Percentiles rank a stretch among this genome's conserved stretches.
phyloP scores from a whole-genome alignment of 768 basidiomycete genomes.

The Boletus rubroflammeus region DNA sequence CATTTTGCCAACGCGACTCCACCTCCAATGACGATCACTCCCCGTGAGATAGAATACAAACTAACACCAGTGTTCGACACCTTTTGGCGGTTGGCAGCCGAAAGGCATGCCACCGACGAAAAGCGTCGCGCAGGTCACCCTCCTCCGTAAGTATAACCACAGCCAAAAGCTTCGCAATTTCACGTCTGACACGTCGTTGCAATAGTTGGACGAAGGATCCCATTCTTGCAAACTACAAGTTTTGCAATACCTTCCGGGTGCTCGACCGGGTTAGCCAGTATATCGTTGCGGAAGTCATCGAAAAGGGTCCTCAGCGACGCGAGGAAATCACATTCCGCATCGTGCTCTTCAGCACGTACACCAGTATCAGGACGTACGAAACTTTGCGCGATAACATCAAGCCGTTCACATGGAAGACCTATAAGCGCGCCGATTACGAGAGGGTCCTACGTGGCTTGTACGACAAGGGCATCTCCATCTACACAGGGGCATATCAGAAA shows the following conservation, averaged over 20 bases:
- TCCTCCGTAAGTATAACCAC: conserved; percentile 46
- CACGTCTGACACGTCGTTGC: conserved; percentile 12
- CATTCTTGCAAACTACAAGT: conserved; percentile 52
- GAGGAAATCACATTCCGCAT: conserved; percentile 70
- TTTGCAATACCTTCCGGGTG: conserved; percentile 75
- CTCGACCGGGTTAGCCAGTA: conserved; percentile 70
- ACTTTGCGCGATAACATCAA: conserved; percentile 49
- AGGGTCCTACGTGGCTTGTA: conserved; percentile 45
- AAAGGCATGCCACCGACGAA: conserved; percentile 56
- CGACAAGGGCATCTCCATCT: conserved; percentile 44
- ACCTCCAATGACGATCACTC: conserved; percentile 29
- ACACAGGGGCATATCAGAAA: conserved; percentile 69
- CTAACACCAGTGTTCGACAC: conserved; percentile 58
- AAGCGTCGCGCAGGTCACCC: conserved; percentile 46
- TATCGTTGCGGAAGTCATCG: conserved; percentile 63
- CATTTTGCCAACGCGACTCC: conserved; percentile 6
- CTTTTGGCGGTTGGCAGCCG: conserved; percentile 56
- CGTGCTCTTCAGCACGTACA: conserved; percentile 67
- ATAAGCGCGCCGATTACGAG: conserved; percentile 50
- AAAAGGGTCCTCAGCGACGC: conserved; percentile 57
- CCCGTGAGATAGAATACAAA: conserved; percentile 37
- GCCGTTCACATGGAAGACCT: conserved; percentile 58
- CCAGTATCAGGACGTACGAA: conserved; percentile 70
- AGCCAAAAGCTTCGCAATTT: not conserved
- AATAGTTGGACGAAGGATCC: conserved; percentile 68